A percentile compares a stretch with the other conserved stretches of the same genome.
phyloP scores from a whole-genome alignment of 2,329 filamentous ascomycete species.

The Botrytis sinoallii region DNA sequence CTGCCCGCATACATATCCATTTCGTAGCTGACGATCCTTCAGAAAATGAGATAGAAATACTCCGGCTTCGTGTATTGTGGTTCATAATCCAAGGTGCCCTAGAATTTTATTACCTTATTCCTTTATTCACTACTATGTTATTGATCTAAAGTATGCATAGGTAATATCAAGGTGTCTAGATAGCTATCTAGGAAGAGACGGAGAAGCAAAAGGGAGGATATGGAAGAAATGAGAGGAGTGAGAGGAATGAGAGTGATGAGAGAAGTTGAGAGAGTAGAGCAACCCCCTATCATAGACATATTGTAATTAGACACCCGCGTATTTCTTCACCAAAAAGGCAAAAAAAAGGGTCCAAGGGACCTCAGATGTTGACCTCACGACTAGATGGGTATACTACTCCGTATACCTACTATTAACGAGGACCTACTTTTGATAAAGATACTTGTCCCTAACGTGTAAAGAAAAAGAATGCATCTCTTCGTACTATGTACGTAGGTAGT shows the following conservation, averaged over 20 bases:
- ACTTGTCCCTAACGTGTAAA: neutral
- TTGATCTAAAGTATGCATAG: neutral
- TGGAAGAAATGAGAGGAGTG: neutral
- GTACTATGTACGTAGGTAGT: neutral
- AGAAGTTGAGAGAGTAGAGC: neutral
- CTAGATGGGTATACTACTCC: too few species aligned
- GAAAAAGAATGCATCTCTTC: neutral
- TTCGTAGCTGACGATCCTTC: slow-evolving; percentile 11
- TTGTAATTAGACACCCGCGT: slow-evolving; percentile 6
- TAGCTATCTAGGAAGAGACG: neutral
- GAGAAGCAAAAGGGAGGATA: neutral
- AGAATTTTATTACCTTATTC: neutral
- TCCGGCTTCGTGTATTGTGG: neutral
- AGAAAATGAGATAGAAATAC: neutral
- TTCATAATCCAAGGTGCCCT: neutral
- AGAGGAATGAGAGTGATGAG: neutral
- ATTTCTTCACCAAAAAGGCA: neutral
- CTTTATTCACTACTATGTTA: neutral
- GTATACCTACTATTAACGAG: neutral
- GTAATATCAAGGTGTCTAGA: neutral
- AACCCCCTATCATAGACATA: slow-evolving; percentile 7
- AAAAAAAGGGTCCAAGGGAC: neutral
- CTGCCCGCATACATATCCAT: slow-evolving; percentile 11
- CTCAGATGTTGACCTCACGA: neutral
- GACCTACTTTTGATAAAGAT: neutral